Conservation (phyloP, 2,329 filamentous ascomycete species). For the Myrmaecium sp. region DNA sequence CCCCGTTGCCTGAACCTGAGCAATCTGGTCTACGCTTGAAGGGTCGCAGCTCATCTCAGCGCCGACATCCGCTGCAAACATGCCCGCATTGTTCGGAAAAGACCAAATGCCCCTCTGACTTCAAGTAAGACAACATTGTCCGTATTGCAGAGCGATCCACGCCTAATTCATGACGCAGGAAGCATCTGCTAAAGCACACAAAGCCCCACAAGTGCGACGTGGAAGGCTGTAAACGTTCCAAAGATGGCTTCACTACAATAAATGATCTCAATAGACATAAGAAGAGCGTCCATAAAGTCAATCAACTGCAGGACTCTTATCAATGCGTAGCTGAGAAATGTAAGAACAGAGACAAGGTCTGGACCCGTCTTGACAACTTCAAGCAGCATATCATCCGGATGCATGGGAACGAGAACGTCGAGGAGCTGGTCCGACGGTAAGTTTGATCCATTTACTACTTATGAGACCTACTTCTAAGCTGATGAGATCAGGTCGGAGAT, state of each 20-base stretch:
- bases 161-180: conserved; percentile 35
- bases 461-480: no score
- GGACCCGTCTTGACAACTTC: conserved; percentile 78
- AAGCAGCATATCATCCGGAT: conserved; percentile 57
- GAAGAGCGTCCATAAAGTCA: conserved; percentile 48
- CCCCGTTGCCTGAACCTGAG: no score
- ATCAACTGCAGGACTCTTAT: conserved; percentile 31
- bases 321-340: conserved; percentile 43
- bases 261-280: conserved; percentile 75
- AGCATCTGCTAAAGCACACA: conserved; percentile 54
- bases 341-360: conserved; percentile 46
- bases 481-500: no score
- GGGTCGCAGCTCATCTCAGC: no score
- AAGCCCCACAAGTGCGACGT: conserved; percentile 49
- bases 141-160: conserved; percentile 4
- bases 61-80: no score
- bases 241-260: conserved; percentile 55
- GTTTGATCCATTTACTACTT: neutral
- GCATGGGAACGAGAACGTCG: conserved; percentile 35
- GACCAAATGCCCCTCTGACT: conserved; percentile 19
- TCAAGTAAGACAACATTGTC: conserved; percentile 12
- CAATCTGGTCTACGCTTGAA: no score
- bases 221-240: conserved; percentile 35
- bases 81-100: conserved; percentile 11
- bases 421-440: conserved; percentile 31